Evolutionary conservation across 1,284 basidiomycete species (phyloP).

Genomic region (Ustilago cynodontis): DNA sequence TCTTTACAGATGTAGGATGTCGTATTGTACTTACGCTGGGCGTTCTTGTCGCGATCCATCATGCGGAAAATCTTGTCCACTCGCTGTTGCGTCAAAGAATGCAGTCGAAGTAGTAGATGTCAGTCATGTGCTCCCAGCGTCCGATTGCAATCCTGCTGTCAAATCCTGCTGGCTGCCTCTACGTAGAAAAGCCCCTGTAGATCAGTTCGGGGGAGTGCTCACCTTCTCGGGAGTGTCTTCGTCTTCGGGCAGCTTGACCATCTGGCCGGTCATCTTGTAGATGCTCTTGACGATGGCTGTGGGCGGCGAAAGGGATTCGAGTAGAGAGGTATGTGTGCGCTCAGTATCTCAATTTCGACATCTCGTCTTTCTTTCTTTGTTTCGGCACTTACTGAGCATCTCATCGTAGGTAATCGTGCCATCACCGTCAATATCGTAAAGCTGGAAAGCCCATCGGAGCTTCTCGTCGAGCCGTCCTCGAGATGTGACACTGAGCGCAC

Average conservation of each 20-base stretch:
- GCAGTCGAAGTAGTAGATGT: not conserved
- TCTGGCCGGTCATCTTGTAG: constrained; percentile 78
- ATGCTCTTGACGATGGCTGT: constrained; percentile 67
- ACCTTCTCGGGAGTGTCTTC: constrained; percentile 99
- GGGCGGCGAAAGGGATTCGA: too few species aligned
- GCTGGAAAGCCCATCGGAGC: constrained; percentile 99
- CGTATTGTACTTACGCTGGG: constrained; percentile 55
- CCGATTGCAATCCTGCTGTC: not conserved
- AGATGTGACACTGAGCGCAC: constrained; percentile 93
- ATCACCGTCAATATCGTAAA: constrained; percentile 93
- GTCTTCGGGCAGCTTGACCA: constrained; percentile 96
- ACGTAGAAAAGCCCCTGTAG: not conserved
- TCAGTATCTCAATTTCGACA: not conserved
- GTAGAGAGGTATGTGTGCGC: not conserved
- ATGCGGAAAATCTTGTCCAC: constrained; percentile 69
- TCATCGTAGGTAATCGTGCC: constrained; percentile 76
- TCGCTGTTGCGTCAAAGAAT: constrained; percentile 34
- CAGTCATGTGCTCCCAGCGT: not conserved
- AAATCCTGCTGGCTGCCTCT: not conserved
- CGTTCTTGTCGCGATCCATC: constrained; percentile 70
- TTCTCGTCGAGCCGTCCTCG: constrained; percentile 96
- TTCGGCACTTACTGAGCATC: constrained; percentile 78
- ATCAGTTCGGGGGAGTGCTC: constrained; percentile 21
- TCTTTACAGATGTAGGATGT: not conserved
- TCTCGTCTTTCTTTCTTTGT: too few species aligned